These are phyloP conservation scores for Kluyveromyces lactis DNA, from an alignment of 805 yeast species.

Conservation along the genomic window DNA sequence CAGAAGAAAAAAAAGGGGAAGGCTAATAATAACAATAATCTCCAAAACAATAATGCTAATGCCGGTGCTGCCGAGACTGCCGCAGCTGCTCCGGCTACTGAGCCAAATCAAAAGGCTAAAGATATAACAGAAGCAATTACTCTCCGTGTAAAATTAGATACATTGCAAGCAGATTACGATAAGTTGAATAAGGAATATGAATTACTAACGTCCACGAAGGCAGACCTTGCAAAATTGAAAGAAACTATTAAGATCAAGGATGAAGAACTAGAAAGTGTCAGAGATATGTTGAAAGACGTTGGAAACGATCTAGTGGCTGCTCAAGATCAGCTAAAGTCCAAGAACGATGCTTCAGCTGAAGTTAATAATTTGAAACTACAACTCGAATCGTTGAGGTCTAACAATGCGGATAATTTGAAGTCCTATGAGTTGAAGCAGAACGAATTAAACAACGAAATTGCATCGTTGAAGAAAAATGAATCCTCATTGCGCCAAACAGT, in stretches of 20 bases:
- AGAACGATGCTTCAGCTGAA: constrained; percentile 8
- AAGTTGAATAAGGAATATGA: constrained; percentile 4
- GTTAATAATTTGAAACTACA: constrained; percentile 19
- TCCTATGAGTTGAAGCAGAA: constrained; percentile 6
- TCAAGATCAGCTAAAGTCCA: constrained; percentile 45
- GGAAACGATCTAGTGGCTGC: constrained; percentile 76
- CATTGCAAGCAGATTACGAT: neutral
- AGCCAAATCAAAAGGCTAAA: neutral
- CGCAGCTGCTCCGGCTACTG: neutral
- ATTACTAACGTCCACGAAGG: constrained; percentile 10
- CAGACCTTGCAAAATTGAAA: constrained; percentile 16
- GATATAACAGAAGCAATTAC: neutral
- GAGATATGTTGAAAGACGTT: constrained; percentile 67
- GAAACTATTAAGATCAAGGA: constrained; percentile 32
- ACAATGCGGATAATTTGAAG: constrained; percentile 29
- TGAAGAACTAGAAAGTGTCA: constrained; percentile 60
- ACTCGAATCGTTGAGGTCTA: constrained; percentile 25
- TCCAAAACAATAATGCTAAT: neutral
- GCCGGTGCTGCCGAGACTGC: neutral
- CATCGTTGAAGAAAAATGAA: constrained; percentile 15
- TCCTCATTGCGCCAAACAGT: constrained; percentile 17
- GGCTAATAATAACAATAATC: neutral
- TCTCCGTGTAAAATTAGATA: constrained; percentile 4
- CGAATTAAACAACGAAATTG: constrained; percentile 7
- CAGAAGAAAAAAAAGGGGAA: constrained; percentile 7